Base-by-base conservation (phyloP, 805 yeast species). In the Nadsonia fulvescens region DNA sequence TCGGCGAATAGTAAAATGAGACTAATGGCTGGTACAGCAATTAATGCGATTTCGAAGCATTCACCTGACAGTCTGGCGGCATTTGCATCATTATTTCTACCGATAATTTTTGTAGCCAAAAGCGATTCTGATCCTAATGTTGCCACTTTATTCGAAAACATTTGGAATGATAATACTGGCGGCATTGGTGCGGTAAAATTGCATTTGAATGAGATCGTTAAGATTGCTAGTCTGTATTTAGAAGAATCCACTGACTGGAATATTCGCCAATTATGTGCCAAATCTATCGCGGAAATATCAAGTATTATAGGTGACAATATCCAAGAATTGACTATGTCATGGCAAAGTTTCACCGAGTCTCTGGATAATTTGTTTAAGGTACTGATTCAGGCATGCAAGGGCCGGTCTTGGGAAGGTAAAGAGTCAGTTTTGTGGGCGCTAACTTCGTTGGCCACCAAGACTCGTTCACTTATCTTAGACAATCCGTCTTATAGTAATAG, bases 381-480 rank as follows among this genome's bases (percentile, higher is more conserved):
- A 5, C 52, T 79, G 23, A 43, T 76, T 10, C 60, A 58, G 15
- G 67, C 91, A 0, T 58, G 70, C 29, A 56, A 60, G 29, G 94
- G 94, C 1, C 66, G 91, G 32, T 64, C 86, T 6, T 86, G 93
- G 89, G 59, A 61, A 9, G 96, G 95, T 5, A 86, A 86, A 40
- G 94, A 82, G 37, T 47, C 58, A 15, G 61, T 89, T 1, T 53
- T 81, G 11, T 68, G 66, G 18, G 77, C 93, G 0, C 51, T 83
- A 28, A 74, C 77, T 0, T 49, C 66, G 2, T 55, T 76, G 16
- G 42, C 72, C 0, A 40, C 54, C 10, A 66, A 65, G 32, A 57
- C 68, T 6, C 48, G 55, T 24, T 38, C 36, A 0, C 53, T 43
- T 22, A 36, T 70, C 8, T 12, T 18, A 5, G 21, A 25, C 25